Base-by-base conservation (phyloP, 1,284 basidiomycete species). In the Ganoderma boninense region DNA sequence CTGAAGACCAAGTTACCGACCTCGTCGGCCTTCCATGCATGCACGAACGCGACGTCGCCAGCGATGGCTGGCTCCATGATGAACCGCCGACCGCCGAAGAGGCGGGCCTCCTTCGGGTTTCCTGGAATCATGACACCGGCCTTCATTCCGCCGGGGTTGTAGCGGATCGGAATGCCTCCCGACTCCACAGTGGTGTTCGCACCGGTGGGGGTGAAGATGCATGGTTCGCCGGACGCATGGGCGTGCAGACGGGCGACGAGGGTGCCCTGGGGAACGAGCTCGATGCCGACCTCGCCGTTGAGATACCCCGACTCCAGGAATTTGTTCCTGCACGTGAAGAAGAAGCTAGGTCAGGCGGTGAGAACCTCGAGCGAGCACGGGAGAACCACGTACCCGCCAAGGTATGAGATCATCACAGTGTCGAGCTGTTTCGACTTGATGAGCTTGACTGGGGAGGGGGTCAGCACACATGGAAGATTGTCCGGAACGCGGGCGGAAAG, bases 1-100 rank as follows among this genome's bases (percentile, higher is more conserved):
- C 93, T 87, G 87, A 96, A 96, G 65, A 95, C 90, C 80, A 91
- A 91, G 81, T 96, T 95, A 1, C 93, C 94, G 62, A 90, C 88
- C 79, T 96, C 95, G 80, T 98, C 97, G 6, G 92, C 97, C 82
- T 98, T 98, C 95, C 95, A 97, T 1, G 96, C 97, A 73, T 93
- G 89, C 63, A 99, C 85, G 78, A 98, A 93, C 23, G 96, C 97
- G 68, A 95, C 90, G 80, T 96, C 95, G 54, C 95, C 96, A 61
- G 90, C 85, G 75, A 98, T 91, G 7, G 95, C 91, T 60, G 95
- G 90, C 81, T 99, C 97, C 78, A 98, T 85, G 64, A 98, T 86
- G 83, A 93, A 98, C 78, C 90, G 86, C 77, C 92, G 89, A 38
- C 96, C 96, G 76, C 93, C 87, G 77, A 98, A 94, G 69, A 89